Base-by-base conservation (phyloP, 1,284 basidiomycete species). In the Ceraceosorus guamensis region DNA sequence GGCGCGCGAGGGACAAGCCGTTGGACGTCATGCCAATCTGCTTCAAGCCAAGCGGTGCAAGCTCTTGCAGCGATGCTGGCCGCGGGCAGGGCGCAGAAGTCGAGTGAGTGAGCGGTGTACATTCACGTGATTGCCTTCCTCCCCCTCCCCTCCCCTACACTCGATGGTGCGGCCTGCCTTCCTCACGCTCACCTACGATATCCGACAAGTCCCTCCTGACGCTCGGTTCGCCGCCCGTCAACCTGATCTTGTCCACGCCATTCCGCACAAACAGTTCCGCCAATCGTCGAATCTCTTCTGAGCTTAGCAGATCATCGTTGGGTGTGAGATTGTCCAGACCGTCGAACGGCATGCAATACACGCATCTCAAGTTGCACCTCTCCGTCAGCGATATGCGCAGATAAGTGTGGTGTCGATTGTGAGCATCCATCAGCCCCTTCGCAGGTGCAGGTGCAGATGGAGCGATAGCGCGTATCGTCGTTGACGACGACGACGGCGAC, bases 141-240 rank as follows among this genome's bases (percentile, higher is more conserved):
- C n/a, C n/a, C n/a, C n/a, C n/a, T n/a, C n/a, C n/a, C n/a, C n/a
- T n/a, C n/a, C n/a, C n/a, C n/a, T n/a, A n/a, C n/a, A n/a, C n/a
- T n/a, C n/a, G n/a, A n/a, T n/a, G n/a, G n/a, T n/a, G n/a, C n/a
- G n/a, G n/a, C n/a, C n/a, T n/a, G n/a, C n/a, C n/a, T n/a, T n/a
- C n/a, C n/a, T n/a, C n/a, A n/a, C n/a, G n/a, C n/a, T n/a, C n/a
- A n/a, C n/a, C 77, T 48, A 91, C 83, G 56, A 92, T 82, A 35
- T 85, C 83, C 3, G 81, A 78, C 35, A 92, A 80, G n/a, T 85
- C 87, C 71, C 84, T 87, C 48, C 89, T 81, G 37, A 92, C 81
- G 0, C 88, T 91, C 1, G 90, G 89, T 67, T 92, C 89, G 47
- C 89, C 89, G 2, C 90, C 89, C 0, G 89, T 92, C 45, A 92